These are phyloP conservation scores for Aspergillus fumigatiaffinis DNA, from an alignment of 2,329 filamentous ascomycete species.

Conservation along the genomic window DNA sequence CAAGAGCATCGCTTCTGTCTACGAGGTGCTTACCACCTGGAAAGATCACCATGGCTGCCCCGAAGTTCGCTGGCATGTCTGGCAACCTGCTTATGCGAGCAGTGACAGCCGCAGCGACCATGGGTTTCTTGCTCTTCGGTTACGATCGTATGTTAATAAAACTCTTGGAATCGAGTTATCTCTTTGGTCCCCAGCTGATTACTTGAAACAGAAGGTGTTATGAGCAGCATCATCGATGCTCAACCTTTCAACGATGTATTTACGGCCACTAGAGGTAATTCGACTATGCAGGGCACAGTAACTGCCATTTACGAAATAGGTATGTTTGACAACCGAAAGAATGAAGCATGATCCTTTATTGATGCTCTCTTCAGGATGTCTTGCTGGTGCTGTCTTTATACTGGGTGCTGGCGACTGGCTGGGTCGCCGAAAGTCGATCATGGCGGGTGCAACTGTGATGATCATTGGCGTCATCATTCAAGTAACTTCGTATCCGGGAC, in stretches of 20 bases:
- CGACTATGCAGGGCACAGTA: slow-evolving; percentile 35
- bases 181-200: not conserved
- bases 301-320: slow-evolving; percentile 32
- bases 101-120: slow-evolving; percentile 60
- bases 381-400: slow-evolving; percentile 35
- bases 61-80: not conserved
- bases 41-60: not conserved
- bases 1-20: no score
- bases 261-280: slow-evolving; percentile 32
- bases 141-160: slow-evolving; percentile 46
- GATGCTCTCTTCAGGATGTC: slow-evolving; percentile 22
- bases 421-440: slow-evolving; percentile 46
- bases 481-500: slow-evolving; percentile 27
- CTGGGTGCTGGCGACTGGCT: slow-evolving; percentile 33
- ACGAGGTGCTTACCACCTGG: not conserved
- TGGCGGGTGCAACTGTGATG: slow-evolving; percentile 54
- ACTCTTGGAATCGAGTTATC: not conserved
- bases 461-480: slow-evolving; percentile 40
- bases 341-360: no score
- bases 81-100: slow-evolving; percentile 19
- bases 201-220: slow-evolving; percentile 31
- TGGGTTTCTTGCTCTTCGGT: slow-evolving; percentile 59
- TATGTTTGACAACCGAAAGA: not conserved
- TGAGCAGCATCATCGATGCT: slow-evolving; percentile 37
- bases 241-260: slow-evolving; percentile 31